Evolutionary conservation across 139 green algal genomes (phyloP), one percentile per base, ranked within the genome.

Genomic region (Gonium pectorale): DNA sequence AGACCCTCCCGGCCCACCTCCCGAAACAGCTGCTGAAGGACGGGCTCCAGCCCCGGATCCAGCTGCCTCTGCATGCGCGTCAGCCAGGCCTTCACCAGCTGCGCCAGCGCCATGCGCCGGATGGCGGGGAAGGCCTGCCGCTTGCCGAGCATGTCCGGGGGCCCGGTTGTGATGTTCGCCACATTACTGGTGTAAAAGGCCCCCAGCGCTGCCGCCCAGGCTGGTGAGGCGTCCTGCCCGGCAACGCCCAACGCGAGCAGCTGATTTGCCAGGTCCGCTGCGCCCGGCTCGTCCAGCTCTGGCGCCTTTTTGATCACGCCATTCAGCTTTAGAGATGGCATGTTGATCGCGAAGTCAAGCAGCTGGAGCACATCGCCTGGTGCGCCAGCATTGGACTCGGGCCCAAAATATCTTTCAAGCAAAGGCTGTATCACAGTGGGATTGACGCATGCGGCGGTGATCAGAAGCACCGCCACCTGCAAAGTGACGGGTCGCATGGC

Each of bases 11-110:
- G 35, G 21, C 59, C n/a, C 5, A 82, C 75, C 75, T 82, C 75
- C 3, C 31, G 59, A 33, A 82, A 62, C 29, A 82, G 41, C n/a
- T 35, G 29, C 75, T 71, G 40, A 13, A 82, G 8, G 2, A 11
- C 5, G 3, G 51, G 15, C 43, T 82, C 75, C 40, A 72, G 19
- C 9, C 51, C 3, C 0, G 19, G 3, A 0, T 43, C 43, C 6
- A 83, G 43, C 77, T 49, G 62, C 3, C 62, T 41, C 22, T 63
- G 19, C 77, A 63, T 51, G 43, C 33, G 43, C 11, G 62, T 83
- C 5, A 83, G n/a, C 77, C 77, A 83, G 21, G 77, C 43, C 77
- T 64, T 73, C 5, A 83, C 77, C 21, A 83, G 26, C 60, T 83
- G 77, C 21, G 59, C 77, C 43, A 83, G 22, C 19, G 64, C 77